A percentile compares a stretch with the other conserved stretches of the same genome.
phyloP scores from a whole-genome alignment of 495 filamentous ascomycete genomes.

The Tuber magnatum region DNA sequence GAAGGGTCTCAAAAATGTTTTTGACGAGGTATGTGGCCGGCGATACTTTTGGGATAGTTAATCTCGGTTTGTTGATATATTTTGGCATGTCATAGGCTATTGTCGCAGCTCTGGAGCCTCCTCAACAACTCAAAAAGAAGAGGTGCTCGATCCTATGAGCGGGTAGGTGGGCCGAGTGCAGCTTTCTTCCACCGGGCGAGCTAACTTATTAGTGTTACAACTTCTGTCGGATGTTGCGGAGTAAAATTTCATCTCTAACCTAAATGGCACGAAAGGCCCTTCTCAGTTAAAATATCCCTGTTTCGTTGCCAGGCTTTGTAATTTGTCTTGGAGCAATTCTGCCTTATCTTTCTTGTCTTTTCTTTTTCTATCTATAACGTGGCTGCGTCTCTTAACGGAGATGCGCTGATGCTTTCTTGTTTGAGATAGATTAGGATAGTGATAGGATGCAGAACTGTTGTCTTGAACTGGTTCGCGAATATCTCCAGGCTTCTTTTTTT shows the following conservation, averaged over 20 bases:
- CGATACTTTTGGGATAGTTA: slow-evolving; percentile 6
- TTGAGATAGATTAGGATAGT: slow-evolving; percentile 38
- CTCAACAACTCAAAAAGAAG: slow-evolving; percentile 43
- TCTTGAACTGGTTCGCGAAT: slow-evolving; percentile 19
- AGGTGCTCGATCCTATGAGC: slow-evolving; percentile 35
- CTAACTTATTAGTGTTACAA: slow-evolving; percentile 15
- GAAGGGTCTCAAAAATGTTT: slow-evolving; percentile 98
- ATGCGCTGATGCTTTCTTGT: slow-evolving; percentile 33
- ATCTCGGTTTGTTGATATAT: neutral
- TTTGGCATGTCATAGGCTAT: slow-evolving; percentile 56
- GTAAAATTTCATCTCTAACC: slow-evolving; percentile 25
- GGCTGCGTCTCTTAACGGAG: neutral
- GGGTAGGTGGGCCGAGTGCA: neutral
- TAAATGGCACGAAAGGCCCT: slow-evolving; percentile 27
- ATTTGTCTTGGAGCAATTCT: slow-evolving; percentile 9
- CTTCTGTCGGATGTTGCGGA: slow-evolving; percentile 5
- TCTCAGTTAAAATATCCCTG: slow-evolving; percentile 20
- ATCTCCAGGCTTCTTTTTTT: slow-evolving; percentile 15
- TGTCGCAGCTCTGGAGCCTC: slow-evolving; percentile 82
- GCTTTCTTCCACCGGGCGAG: neutral
- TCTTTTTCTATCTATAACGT: neutral
- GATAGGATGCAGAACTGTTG: slow-evolving; percentile 30
- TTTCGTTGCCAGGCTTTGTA: neutral
- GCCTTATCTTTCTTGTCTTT: slow-evolving; percentile 1
- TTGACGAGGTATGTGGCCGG: slow-evolving; percentile 73